Conservation (phyloP, 2,329 filamentous ascomycete species). For the Orbilia oligospora region DNA sequence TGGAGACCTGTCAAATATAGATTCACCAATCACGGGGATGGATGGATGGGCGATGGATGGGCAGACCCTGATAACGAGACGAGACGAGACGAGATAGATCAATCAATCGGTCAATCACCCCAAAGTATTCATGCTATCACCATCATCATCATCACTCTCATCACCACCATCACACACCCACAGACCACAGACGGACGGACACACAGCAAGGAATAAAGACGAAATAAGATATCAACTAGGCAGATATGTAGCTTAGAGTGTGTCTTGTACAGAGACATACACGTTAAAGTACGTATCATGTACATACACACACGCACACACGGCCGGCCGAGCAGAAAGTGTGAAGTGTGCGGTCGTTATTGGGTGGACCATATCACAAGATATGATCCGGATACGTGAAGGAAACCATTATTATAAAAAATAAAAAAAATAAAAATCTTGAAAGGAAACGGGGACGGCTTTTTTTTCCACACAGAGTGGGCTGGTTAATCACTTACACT, state of each 20-base stretch:
- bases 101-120: no score
- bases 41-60: conserved; percentile 17
- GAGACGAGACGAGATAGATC: no score
- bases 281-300: conserved; percentile 26
- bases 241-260: conserved; percentile 15
- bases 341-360: conserved; percentile 45
- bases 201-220: background rate
- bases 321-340: background rate
- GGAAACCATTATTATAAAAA: no score
- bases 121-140: background rate
- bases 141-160: background rate
- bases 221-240: conserved; percentile 9
- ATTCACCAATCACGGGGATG: conserved; percentile 34
- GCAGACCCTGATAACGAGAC: conserved; percentile 52
- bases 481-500: conserved; percentile 38
- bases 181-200: no score
- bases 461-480: conserved; percentile 27
- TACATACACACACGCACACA: conserved; percentile 22
- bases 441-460: conserved; percentile 38
- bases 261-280: conserved; percentile 16
- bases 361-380: conserved; percentile 37
- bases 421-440: background rate
- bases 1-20: conserved; percentile 54
- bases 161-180: no score
- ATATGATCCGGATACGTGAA: conserved; percentile 4